Percentiles rank a stretch among this genome's conserved stretches.
phyloP scores from a whole-genome alignment of 2,329 filamentous ascomycete species.

The Alternaria solani region DNA sequence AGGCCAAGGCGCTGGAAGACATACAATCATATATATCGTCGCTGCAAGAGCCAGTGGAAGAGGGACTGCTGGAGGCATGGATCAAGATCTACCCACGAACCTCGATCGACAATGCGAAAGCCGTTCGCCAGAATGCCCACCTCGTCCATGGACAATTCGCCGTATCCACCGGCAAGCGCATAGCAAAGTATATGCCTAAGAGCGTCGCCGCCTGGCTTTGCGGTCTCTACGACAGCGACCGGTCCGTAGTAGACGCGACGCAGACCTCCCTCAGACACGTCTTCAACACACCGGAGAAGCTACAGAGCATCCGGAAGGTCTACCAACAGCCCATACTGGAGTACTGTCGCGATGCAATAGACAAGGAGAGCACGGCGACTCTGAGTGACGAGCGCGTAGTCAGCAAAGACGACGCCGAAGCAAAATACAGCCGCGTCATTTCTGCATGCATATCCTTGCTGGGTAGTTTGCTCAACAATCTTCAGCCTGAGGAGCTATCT shows the following conservation, averaged over 20 bases:
- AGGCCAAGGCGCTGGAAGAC: constrained; percentile 89
- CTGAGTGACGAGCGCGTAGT: constrained; percentile 90
- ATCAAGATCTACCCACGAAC: constrained; percentile 85
- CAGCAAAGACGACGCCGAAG: constrained; percentile 81
- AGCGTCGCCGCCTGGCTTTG: constrained; percentile 90
- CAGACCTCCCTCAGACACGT: constrained; percentile 77
- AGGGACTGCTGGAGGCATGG: constrained; percentile 88
- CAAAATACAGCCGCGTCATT: constrained; percentile 85
- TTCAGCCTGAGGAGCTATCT: constrained; percentile 61
- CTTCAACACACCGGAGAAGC: constrained; percentile 81
- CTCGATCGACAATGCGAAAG: constrained; percentile 87
- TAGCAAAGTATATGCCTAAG: constrained; percentile 79
- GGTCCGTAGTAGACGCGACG: constrained; percentile 77
- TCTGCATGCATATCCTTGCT: constrained; percentile 65
- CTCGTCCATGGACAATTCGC: constrained; percentile 71
- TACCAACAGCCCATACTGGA: constrained; percentile 84
- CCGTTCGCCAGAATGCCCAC: constrained; percentile 88
- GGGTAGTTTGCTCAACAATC: constrained; percentile 59
- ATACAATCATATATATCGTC: constrained; percentile 71
- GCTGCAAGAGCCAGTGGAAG: constrained; percentile 72
- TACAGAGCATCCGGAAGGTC: constrained; percentile 76
- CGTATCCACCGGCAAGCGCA: constrained; percentile 73
- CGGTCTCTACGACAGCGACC: constrained; percentile 86
- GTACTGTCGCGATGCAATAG: constrained; percentile 79
- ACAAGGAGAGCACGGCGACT: constrained; percentile 78